A percentile compares a stretch with the other conserved stretches of the same genome.
Conservation (phyloP, 495 filamentous ascomycete species). For the Neurospora tetrasperma region DNA sequence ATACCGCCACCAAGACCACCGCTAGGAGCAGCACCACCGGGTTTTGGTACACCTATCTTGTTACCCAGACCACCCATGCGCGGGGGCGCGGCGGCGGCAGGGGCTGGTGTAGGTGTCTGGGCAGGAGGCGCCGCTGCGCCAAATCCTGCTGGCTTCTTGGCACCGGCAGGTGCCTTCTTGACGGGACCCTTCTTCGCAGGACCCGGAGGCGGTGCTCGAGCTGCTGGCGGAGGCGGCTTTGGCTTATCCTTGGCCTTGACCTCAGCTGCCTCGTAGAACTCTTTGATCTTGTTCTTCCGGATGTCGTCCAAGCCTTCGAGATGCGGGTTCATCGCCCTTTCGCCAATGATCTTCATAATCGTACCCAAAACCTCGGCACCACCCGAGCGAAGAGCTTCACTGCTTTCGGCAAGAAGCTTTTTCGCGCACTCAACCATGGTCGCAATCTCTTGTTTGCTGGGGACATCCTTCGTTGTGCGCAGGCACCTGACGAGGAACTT, state of each 20-base stretch:
- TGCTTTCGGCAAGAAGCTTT: conserved; percentile 82
- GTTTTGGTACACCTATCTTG: conserved; percentile 55
- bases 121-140: conserved; percentile 31
- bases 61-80: conserved; percentile 43
- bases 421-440: conserved; percentile 76
- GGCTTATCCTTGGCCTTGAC: conserved; percentile 97
- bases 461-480: conserved; percentile 70
- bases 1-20: conserved; percentile 42
- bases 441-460: conserved; percentile 71
- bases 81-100: conserved; percentile 40
- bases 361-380: conserved; percentile 90
- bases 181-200: conserved; percentile 34
- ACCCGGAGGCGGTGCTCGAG: conserved; percentile 47
- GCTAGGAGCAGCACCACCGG: conserved; percentile 14
- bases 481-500: conserved; percentile 85
- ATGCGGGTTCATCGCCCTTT: conserved; percentile 90
- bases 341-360: conserved; percentile 97
- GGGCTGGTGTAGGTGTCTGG: conserved; percentile 27
- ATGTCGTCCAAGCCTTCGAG: conserved; percentile 96
- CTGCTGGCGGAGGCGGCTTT: conserved; percentile 62
- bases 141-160: conserved; percentile 27
- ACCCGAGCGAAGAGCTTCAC: conserved; percentile 70
- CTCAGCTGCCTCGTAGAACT: conserved; percentile 82
- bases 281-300: conserved; percentile 90
- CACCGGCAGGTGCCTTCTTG: conserved; percentile 30